Evolutionary conservation across 108 stramenopile species (phyloP), one percentile per base, ranked within the genome.

Genomic region (Nitzschia inconspicua): DNA sequence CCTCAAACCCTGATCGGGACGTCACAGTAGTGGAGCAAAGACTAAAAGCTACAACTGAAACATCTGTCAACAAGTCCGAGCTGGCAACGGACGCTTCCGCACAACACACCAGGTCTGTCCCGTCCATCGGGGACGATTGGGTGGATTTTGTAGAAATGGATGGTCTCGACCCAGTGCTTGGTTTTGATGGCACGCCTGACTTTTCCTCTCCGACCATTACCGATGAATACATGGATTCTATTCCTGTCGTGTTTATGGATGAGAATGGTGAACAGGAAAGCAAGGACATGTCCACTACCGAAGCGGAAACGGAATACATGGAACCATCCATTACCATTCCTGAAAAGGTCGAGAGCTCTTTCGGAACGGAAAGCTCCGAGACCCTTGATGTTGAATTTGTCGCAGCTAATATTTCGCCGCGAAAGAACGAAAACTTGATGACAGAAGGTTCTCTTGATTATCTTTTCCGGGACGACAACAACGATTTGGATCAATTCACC

Each of bases 121-220:
- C 53, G 37, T 32, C 31, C 31, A 18, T 54, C 19, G 53, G 53
- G 34, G 53, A 54, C 4, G 53, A 54, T 23, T 54, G 31, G 31
- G 34, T 35, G 20, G 20, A 32, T 54, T 31, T 37, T 36, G 9
- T 35, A 4, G 27, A 54, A 16, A 54, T 13, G 11, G 37, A n/a
- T 39, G 37, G n/a, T 39, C n/a, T 39, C 11, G 37, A n/a, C 11
- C 14, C 14, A 32, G n/a, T n/a, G n/a, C n/a, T n/a, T n/a, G n/a
- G n/a, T n/a, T n/a, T n/a, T n/a, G 53, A 54, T 23, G 53, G 53
- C n/a, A 49, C 30, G 48, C 22, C 48, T 49, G 48, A 49, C 16
- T 54, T 54, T n/a, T 32, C 37, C 35, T 34, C 5, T 34, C 23
- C 16, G 32, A 18, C 22, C 22, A 23, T 23, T 54, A 18, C 37